Evolutionary conservation across 805 yeast genomes (phyloP).

Genomic region (Saturnispora saitoi): DNA sequence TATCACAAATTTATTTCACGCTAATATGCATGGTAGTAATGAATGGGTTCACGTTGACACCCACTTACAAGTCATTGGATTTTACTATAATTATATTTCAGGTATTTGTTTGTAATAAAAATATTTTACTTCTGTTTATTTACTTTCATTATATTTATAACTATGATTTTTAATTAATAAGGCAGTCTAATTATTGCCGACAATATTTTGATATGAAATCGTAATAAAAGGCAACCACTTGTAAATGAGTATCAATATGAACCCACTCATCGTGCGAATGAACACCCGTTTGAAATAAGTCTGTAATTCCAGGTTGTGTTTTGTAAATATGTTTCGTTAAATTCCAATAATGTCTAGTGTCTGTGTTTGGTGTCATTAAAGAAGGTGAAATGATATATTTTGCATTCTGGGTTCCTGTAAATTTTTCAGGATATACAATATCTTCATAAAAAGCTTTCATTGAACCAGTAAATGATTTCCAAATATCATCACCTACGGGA

Average conservation of each 20-base stretch:
- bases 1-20: slow-evolving; percentile 24
- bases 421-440: slow-evolving; percentile 21
- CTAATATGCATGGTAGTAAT: slow-evolving; percentile 52
- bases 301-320: slow-evolving; percentile 43
- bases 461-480: slow-evolving; percentile 54
- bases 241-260: slow-evolving; percentile 46
- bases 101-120: slow-evolving; percentile 6
- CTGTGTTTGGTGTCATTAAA: slow-evolving; percentile 65
- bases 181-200: too few species aligned
- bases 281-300: slow-evolving; percentile 23
- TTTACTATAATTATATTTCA: slow-evolving; percentile 14
- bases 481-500: slow-evolving; percentile 34
- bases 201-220: slow-evolving; percentile 1
- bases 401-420: slow-evolving; percentile 8
- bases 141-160: too few species aligned
- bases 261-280: slow-evolving; percentile 61
- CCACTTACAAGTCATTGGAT: slow-evolving; percentile 50
- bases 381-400: slow-evolving; percentile 42
- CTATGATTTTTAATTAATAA: too few species aligned
- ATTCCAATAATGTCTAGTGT: slow-evolving; percentile 56
- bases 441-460: slow-evolving; percentile 56
- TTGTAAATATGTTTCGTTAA: slow-evolving; percentile 53
- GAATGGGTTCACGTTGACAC: slow-evolving; percentile 47
- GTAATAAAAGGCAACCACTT: slow-evolving; percentile 34
- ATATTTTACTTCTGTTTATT: background rate